Base-by-base conservation (phyloP, 495 filamentous ascomycete species). In the Lineolata rhizophorae region DNA sequence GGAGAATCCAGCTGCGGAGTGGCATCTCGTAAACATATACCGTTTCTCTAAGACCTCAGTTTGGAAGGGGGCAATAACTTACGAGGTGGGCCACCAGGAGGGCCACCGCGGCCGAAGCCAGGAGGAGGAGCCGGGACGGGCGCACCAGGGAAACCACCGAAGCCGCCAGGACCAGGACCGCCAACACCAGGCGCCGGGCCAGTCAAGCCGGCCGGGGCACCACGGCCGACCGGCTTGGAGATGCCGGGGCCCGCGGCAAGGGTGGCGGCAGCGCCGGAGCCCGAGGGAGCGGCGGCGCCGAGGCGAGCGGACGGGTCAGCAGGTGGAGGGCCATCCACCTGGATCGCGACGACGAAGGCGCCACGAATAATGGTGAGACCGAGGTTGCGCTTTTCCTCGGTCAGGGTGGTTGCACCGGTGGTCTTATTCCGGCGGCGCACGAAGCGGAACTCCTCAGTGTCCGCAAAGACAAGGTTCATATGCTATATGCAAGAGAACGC, bases 391-490 rank as follows among this genome's bases (percentile, higher is more conserved):
- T 95, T 95, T 55, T 99, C 90, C 57, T 95, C 83, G 8, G 77
- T 70, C 58, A 91, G 82, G 39, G 87, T 60, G 29, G 75, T 62
- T 30, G 72, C 63, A 30, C 58, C 50, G 32, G 69, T 58, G 37
- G 75, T 68, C 62, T 84, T 93, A 60, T 87, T 91, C 37, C 27
- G 9, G 27, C 8, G 8, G 5, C 14, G 6, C 5, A 85, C 79
- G 43, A 77, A 76, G 46, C 87, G 84, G 56, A 94, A 95, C 55
- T 99, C 87, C 67, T 99, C 87, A 48, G 90, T 94, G 48, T 99
- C 87, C 50, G 85, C 90, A 29, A 99, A 72, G 37, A 99, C 87
- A 38, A 99, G 71, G 55, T 99, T 99, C 90, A 95, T 94, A 54
- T 95, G 87, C 81, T 94, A 38, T 55, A 37, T 17, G 27, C 55